These are phyloP conservation scores for Mrakiaceae sp. DNA, from an alignment of 1,284 basidiomycete genomes.

Conservation along the genomic window DNA sequence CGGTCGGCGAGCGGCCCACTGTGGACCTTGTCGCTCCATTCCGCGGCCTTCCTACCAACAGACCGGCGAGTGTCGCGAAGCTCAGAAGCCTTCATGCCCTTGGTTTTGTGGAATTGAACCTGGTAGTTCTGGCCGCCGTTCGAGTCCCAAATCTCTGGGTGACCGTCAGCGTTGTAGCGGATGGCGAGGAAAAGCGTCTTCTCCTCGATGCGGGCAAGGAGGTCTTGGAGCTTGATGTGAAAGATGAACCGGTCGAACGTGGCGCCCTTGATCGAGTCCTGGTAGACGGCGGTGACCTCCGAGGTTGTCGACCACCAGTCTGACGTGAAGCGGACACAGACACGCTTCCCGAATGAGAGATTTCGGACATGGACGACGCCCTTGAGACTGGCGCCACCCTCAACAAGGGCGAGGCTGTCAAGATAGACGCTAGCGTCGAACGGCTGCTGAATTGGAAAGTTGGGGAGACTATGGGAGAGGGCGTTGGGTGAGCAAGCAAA, in stretches of 20 bases:
- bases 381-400: slow-evolving; percentile 48
- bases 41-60: neutral
- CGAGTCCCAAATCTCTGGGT: slow-evolving; percentile 81
- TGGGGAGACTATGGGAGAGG: slow-evolving; percentile 36
- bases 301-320: slow-evolving; percentile 93
- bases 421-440: slow-evolving; percentile 41
- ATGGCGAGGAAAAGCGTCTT: slow-evolving; percentile 76
- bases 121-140: slow-evolving; percentile 71
- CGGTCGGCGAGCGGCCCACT: slow-evolving; percentile 27
- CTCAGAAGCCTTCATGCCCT: slow-evolving; percentile 27
- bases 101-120: slow-evolving; percentile 36
- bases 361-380: slow-evolving; percentile 75
- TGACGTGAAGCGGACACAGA: slow-evolving; percentile 82
- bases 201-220: slow-evolving; percentile 55
- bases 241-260: slow-evolving; percentile 51
- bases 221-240: slow-evolving; percentile 42
- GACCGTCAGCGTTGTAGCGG: slow-evolving; percentile 58
- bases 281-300: slow-evolving; percentile 73
- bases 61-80: neutral
- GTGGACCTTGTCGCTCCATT: slow-evolving; percentile 26
- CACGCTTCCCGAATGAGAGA: slow-evolving; percentile 74
- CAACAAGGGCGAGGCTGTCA: slow-evolving; percentile 47
- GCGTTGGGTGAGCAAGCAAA: neutral
- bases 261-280: slow-evolving; percentile 50
- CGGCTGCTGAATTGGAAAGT: slow-evolving; percentile 40